A percentile compares a stretch with the other conserved stretches of the same genome.
phyloP scores from a whole-genome alignment of 306 rosid species.

The Ormosia semicastrata region DNA sequence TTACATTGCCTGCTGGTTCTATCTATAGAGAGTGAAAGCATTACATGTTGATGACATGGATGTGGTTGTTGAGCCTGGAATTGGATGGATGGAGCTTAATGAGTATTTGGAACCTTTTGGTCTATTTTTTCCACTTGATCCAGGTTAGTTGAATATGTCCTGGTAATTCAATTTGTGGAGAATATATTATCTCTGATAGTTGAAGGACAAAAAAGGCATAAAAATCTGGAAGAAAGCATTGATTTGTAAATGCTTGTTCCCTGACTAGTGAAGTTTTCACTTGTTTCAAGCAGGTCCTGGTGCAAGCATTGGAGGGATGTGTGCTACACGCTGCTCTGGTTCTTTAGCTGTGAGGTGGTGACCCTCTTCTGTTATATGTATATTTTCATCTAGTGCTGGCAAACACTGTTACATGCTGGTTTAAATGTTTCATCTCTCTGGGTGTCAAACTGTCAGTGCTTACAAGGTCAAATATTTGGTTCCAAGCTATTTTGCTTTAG shows the following conservation, averaged over 20 bases:
- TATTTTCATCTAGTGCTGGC: background rate
- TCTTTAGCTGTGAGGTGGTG: slow-evolving; percentile 90
- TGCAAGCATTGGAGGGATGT: slow-evolving; percentile 99
- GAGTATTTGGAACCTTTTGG: slow-evolving; percentile 94
- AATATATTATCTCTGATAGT: slow-evolving; percentile 14
- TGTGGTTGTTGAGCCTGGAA: slow-evolving; percentile 94
- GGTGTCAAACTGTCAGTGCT: background rate
- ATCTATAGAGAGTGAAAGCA: slow-evolving; percentile 67
- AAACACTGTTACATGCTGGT: slow-evolving; percentile 5
- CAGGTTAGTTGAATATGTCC: slow-evolving; percentile 58
- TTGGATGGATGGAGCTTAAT: slow-evolving; percentile 98
- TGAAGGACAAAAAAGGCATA: background rate
- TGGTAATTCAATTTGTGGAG: background rate
- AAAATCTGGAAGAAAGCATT: background rate
- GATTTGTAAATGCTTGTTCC: slow-evolving; percentile 1
- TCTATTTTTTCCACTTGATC: slow-evolving; percentile 97
- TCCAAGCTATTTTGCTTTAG: background rate
- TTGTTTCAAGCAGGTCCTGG: slow-evolving; percentile 82
- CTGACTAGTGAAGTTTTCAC: slow-evolving; percentile 11
- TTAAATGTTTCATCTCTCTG: slow-evolving; percentile 9
- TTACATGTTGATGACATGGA: slow-evolving; percentile 94
- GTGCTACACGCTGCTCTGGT: slow-evolving; percentile 99
- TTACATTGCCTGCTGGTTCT: slow-evolving; percentile 26
- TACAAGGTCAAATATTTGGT: slow-evolving; percentile 8
- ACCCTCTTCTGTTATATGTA: slow-evolving; percentile 16